These are phyloP conservation scores for Yamagishiella unicocca DNA, from an alignment of 139 green algal genomes.

Conservation along the genomic window DNA sequence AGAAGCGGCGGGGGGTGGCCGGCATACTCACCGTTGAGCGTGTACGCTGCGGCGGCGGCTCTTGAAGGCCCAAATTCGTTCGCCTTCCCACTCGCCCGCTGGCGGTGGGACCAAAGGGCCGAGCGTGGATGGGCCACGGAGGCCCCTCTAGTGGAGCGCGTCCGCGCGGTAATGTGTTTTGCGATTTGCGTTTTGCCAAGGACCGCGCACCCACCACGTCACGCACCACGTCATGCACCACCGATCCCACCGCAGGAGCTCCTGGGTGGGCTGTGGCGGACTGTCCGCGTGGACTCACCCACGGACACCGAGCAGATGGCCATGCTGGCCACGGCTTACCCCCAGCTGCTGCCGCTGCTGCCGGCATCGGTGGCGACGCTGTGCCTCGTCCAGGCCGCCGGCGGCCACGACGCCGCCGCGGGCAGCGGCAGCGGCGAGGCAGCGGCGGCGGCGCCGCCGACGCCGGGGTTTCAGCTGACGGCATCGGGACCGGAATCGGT, in stretches of 20 bases:
- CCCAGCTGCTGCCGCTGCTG: slow-evolving; percentile 76
- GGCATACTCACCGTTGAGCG: too few relatives aligned
- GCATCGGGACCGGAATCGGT: background rate
- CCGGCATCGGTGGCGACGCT: slow-evolving; percentile 72
- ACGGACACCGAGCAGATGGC: slow-evolving; percentile 76
- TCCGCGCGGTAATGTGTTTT: too few relatives aligned
- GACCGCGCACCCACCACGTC: too few relatives aligned
- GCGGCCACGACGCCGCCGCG: slow-evolving; percentile 52
- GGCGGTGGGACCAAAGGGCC: too few relatives aligned
- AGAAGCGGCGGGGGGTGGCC: too few relatives aligned
- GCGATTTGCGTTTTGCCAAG: too few relatives aligned
- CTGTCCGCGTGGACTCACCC: slow-evolving; percentile 73
- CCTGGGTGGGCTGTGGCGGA: slow-evolving; percentile 80
- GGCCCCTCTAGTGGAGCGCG: too few relatives aligned
- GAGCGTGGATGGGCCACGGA: too few relatives aligned
- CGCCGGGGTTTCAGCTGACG: slow-evolving; percentile 19
- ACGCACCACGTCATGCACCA: too few relatives aligned
- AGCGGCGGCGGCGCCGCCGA: background rate
- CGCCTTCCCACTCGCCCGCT: too few relatives aligned
- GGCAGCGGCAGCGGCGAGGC: background rate
- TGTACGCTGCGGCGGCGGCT: too few relatives aligned
- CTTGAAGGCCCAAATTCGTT: too few relatives aligned
- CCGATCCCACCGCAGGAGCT: slow-evolving; percentile 73
- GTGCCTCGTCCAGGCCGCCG: slow-evolving; percentile 66
- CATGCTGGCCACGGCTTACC: slow-evolving; percentile 78